phyloP scores from a whole-genome alignment of 1,139 yeast species.

The Debaryomycetaceae sp. region DNA sequence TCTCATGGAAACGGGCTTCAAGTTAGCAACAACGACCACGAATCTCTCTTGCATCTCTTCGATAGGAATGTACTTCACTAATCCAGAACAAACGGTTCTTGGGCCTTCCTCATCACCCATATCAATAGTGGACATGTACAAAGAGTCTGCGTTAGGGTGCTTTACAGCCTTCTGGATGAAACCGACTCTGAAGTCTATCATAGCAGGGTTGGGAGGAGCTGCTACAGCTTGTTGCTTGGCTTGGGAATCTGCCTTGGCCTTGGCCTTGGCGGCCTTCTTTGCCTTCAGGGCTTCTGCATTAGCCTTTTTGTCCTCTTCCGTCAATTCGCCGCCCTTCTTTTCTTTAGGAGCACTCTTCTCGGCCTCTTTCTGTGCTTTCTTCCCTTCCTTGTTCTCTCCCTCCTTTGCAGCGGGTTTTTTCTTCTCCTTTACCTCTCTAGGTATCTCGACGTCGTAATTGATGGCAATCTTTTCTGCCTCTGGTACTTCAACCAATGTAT shows the following conservation, averaged over 20 bases:
- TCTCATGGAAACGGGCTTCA: constrained; percentile 67
- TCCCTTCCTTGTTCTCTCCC: constrained; percentile 26
- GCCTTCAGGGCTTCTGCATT: constrained; percentile 62
- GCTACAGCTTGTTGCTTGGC: constrained; percentile 56
- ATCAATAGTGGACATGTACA: constrained; percentile 93
- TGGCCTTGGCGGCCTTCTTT: constrained; percentile 70
- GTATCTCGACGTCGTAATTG: constrained; percentile 59
- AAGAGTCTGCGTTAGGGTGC: constrained; percentile 97
- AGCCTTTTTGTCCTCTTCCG: constrained; percentile 63
- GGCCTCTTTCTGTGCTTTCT: constrained; percentile 27
- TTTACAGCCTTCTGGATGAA: constrained; percentile 93
- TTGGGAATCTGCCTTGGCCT: constrained; percentile 60
- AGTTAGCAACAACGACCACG: constrained; percentile 56
- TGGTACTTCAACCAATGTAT: constrained; percentile 53
- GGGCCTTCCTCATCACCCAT: constrained; percentile 97
- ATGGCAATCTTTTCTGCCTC: constrained; percentile 51
- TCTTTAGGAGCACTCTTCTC: constrained; percentile 17
- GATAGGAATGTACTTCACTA: constrained; percentile 48
- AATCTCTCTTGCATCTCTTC: constrained; percentile 45
- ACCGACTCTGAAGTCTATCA: constrained; percentile 93
- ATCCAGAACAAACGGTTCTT: constrained; percentile 95
- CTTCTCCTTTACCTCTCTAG: constrained; percentile 53
- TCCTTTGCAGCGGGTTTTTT: constrained; percentile 36
- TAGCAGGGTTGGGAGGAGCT: constrained; percentile 69
- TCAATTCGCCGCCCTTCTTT: constrained; percentile 16